phyloP scores from a whole-genome alignment of 371 early-diverging fungal species.

The Funneliformis caledonium region DNA sequence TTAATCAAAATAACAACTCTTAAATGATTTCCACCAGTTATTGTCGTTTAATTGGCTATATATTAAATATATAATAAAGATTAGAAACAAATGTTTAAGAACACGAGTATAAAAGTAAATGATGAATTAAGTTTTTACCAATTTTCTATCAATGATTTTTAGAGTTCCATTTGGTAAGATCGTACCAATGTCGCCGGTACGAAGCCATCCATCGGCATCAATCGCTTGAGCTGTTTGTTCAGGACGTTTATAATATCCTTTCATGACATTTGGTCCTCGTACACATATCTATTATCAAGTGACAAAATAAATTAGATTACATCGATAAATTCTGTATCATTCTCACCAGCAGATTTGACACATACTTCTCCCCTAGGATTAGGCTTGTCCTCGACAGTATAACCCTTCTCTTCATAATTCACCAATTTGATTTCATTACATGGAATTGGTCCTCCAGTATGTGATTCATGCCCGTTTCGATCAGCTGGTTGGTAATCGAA shows the following conservation, averaged over 20 bases:
- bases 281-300: conserved; percentile 71
- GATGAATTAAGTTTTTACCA: neutral
- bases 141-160: conserved; percentile 41
- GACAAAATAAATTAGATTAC: neutral
- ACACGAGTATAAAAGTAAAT: neutral
- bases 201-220: conserved; percentile 89
- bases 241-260: conserved; percentile 85
- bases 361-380: conserved; percentile 76
- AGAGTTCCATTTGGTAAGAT: conserved; percentile 73
- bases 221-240: conserved; percentile 79
- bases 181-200: conserved; percentile 94
- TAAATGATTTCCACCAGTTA: neutral
- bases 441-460: conserved; percentile 76
- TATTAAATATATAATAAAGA: neutral
- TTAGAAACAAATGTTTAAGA: neutral
- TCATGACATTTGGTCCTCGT: conserved; percentile 90
- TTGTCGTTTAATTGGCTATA: conserved; percentile 3
- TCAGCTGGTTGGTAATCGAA: conserved; percentile 57
- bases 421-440: conserved; percentile 89
- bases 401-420: conserved; percentile 70
- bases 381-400: conserved; percentile 70
- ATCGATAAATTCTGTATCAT: neutral
- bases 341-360: neutral
- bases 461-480: conserved; percentile 42
- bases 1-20: neutral